Evolutionary conservation across 495 filamentous ascomycete genomes (phyloP).

Genomic region (Parathielavia appendiculata): DNA sequence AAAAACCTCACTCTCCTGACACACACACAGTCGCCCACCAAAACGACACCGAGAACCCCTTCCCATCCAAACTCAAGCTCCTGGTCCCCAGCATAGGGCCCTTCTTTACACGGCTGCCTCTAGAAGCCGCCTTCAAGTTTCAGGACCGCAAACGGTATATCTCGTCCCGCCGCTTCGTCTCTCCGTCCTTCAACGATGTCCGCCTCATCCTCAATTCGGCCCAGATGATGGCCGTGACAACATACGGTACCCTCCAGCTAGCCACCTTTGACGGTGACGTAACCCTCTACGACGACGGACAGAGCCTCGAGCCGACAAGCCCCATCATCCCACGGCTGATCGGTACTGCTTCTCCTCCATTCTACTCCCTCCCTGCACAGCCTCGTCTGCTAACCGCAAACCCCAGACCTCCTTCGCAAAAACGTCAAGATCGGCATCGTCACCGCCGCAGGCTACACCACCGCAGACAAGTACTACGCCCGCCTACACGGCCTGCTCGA

Average conservation of each 20-base stretch:
- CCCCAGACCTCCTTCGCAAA: slow-evolving; percentile 47
- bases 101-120: slow-evolving; percentile 83
- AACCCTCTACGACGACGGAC: slow-evolving; percentile 91
- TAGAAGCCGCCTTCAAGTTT: slow-evolving; percentile 85
- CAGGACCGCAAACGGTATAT: slow-evolving; percentile 83
- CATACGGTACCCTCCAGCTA: slow-evolving; percentile 63
- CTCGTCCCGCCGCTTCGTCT: slow-evolving; percentile 86
- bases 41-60: slow-evolving; percentile 47
- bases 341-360: slow-evolving; percentile 25
- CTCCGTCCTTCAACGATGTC: slow-evolving; percentile 96
- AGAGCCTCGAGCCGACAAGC: slow-evolving; percentile 65
- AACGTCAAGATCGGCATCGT: slow-evolving; percentile 85
- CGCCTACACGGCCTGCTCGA: slow-evolving; percentile 82
- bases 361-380: neutral
- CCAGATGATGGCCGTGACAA: slow-evolving; percentile 79
- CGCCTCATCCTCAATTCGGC: slow-evolving; percentile 90
- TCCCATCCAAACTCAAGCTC: slow-evolving; percentile 84
- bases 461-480: slow-evolving; percentile 73
- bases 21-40: slow-evolving; percentile 62
- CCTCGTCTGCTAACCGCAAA: neutral
- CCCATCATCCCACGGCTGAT: slow-evolving; percentile 76
- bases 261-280: slow-evolving; percentile 98
- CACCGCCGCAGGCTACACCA: slow-evolving; percentile 92
- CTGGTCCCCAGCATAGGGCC: slow-evolving; percentile 83
- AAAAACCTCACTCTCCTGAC: slow-evolving; percentile 5